Conservation (phyloP, 441 rosid genomes). For the Daphne laureola region DNA sequence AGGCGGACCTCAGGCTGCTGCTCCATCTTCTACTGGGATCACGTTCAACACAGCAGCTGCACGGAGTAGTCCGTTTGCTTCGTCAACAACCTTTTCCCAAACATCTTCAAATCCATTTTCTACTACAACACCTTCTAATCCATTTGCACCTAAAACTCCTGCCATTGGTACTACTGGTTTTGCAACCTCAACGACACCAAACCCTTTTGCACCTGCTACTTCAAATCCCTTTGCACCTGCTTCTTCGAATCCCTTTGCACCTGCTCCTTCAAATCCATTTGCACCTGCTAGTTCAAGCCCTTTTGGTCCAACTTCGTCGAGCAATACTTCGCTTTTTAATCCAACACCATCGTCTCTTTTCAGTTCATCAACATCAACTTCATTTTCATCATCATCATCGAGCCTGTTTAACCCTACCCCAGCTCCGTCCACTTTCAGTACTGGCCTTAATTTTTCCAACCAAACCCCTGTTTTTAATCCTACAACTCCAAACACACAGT, state of each 20-base stretch:
- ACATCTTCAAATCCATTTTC: conserved; percentile 54
- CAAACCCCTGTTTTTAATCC: conserved; percentile 54
- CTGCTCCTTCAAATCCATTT: conserved; percentile 45
- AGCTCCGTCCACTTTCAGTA: conserved; percentile 42
- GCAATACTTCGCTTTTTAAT: conserved; percentile 36
- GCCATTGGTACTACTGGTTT: conserved; percentile 42
- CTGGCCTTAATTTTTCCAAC: conserved; percentile 35
- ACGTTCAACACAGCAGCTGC: conserved; percentile 37
- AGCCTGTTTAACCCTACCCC: conserved; percentile 36
- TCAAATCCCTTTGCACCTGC: conserved; percentile 48
- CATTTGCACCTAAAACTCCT: conserved; percentile 47
- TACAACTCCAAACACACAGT: conserved; percentile 37
- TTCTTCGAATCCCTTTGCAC: conserved; percentile 39
- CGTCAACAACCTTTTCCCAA: conserved; percentile 38
- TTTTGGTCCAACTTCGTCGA: conserved; percentile 13
- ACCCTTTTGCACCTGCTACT: conserved; percentile 40
- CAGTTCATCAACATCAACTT: conserved; percentile 33
- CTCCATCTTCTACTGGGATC: conserved; percentile 46
- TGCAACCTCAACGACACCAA: conserved; percentile 32
- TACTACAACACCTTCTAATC: conserved; percentile 34
- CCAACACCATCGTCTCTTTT: conserved; percentile 39
- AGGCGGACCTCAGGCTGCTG: conserved; percentile 71
- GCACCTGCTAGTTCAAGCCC: conserved; percentile 27
- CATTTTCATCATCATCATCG: conserved; percentile 57
- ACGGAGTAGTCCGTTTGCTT: conserved; percentile 44